Base-by-base conservation (phyloP, 768 basidiomycete genomes). In the Podaxis pistillaris region DNA sequence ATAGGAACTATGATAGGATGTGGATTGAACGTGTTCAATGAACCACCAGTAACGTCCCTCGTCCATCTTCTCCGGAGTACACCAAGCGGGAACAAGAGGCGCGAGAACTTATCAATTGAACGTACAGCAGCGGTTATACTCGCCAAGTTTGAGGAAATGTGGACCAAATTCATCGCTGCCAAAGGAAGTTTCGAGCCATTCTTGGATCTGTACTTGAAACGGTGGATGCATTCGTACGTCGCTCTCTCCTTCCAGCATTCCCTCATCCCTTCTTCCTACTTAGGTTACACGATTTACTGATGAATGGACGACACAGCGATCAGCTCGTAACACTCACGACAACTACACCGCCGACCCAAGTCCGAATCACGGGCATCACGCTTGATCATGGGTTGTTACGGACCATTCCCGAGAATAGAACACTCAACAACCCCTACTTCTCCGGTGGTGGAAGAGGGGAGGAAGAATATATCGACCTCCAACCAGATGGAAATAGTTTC, bases 401-500 rank as follows among this genome's bases (percentile, higher is more conserved):
- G 56, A 97, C 96, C 7, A 72, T 91, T 38, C 86, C 87, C 1
- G 86, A 89, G 67, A 75, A 78, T 30, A 72, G 64, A 71, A 75
- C 22, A 73, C 70, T 72, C 28, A 49, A 15, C 33, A 55, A 58
- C 22, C 56, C 58, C 38, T 60, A 64, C 46, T 52, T 67, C 58
- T 22, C 65, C 41, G 33, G 56, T 22, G 59, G 58, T 24, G 63
- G 64, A 17, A 46, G 46, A 28, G 66, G 70, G 44, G 68, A 76
- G 60, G 61, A 73, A 63, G 79, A 77, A 26, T 96, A 83, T 70
- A 88, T 98, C 57, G 95, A 99, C 74, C 75, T 99, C 19, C 97
- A 97, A 72, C 97, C 97, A 1, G 95, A 98, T 69, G 94, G 95
- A 55, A 99, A 99, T 72, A 93, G 93, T 69, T 98, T 98, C 67